Conservation (phyloP, 768 basidiomycete genomes). For the Leucogyrophana mollusca region DNA sequence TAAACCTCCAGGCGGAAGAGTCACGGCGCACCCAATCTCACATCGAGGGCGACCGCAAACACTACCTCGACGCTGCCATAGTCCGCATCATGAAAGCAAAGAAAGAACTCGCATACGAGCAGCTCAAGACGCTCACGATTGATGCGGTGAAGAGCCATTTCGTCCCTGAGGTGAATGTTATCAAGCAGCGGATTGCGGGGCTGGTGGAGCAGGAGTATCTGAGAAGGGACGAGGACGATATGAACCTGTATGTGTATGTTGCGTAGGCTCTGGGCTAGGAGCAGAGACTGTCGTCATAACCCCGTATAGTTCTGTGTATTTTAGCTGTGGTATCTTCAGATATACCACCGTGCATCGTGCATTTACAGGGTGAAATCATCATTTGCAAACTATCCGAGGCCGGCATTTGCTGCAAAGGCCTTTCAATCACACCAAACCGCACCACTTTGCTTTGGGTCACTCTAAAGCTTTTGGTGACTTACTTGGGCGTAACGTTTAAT, state of each 20-base stretch:
- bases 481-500: too few relatives aligned
- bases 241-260: conserved; percentile 74
- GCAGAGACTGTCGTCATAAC: too few relatives aligned
- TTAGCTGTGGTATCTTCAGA: too few relatives aligned
- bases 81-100: conserved; percentile 95
- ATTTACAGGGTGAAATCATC: too few relatives aligned
- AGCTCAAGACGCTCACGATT: conserved; percentile 80
- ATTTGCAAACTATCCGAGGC: too few relatives aligned
- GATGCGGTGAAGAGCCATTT: conserved; percentile 89
- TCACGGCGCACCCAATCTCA: conserved; percentile 74
- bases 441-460: too few relatives aligned
- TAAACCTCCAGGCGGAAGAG: conserved; percentile 71
- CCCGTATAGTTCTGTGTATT: too few relatives aligned
- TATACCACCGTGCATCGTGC: too few relatives aligned
- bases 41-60: conserved; percentile 85
- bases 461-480: too few relatives aligned
- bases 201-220: conserved; percentile 88
- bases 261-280: too few relatives aligned
- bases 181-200: conserved; percentile 81
- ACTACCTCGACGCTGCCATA: conserved; percentile 90
- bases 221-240: conserved; percentile 70
- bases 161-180: conserved; percentile 75
- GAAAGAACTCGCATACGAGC: conserved; percentile 79
- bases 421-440: too few relatives aligned
- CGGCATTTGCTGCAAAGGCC: too few relatives aligned